Conservation (phyloP, 2,329 filamentous ascomycete species). For the Penicillium italicum region DNA sequence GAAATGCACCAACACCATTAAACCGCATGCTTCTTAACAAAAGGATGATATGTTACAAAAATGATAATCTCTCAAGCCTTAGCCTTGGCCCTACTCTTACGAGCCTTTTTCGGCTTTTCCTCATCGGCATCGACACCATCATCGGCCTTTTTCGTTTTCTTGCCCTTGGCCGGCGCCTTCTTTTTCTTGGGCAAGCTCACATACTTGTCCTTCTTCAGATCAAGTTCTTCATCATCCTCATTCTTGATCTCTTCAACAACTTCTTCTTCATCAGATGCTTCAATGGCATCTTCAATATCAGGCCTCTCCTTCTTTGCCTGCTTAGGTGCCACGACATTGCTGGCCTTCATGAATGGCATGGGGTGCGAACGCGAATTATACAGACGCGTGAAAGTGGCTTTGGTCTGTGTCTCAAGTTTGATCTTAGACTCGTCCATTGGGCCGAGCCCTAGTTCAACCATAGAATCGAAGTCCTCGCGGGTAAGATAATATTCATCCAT, state of each 20-base stretch:
- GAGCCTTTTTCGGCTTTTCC: constrained; percentile 54
- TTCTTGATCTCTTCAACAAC: constrained; percentile 53
- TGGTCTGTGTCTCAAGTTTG: constrained; percentile 79
- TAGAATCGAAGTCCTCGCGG: constrained; percentile 88
- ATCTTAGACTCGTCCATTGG: constrained; percentile 71
- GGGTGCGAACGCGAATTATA: constrained; percentile 87
- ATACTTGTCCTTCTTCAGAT: constrained; percentile 92
- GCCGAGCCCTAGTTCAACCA: constrained; percentile 86
- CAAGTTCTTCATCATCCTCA: constrained; percentile 72
- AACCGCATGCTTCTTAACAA: not conserved
- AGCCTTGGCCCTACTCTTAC: constrained; percentile 30
- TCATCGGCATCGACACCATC: constrained; percentile 47
- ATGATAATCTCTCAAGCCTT: constrained; percentile 15
- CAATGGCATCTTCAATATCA: constrained; percentile 92
- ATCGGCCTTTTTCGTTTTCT: constrained; percentile 36
- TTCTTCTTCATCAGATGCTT: constrained; percentile 78
- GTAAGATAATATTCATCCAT: constrained; percentile 98
- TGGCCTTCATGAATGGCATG: constrained; percentile 93
- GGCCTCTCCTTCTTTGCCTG: constrained; percentile 71
- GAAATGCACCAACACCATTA: not conserved
- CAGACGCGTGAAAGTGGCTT: constrained; percentile 82
- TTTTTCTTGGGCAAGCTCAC: constrained; percentile 84
- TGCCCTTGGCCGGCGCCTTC: constrained; percentile 46
- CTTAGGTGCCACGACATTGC: constrained; percentile 68
- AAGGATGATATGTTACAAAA: constrained; percentile 11